A percentile compares a stretch with the other conserved stretches of the same genome.
Conservation (phyloP, 257 asterid genomes). For the Scutellaria barbata region DNA sequence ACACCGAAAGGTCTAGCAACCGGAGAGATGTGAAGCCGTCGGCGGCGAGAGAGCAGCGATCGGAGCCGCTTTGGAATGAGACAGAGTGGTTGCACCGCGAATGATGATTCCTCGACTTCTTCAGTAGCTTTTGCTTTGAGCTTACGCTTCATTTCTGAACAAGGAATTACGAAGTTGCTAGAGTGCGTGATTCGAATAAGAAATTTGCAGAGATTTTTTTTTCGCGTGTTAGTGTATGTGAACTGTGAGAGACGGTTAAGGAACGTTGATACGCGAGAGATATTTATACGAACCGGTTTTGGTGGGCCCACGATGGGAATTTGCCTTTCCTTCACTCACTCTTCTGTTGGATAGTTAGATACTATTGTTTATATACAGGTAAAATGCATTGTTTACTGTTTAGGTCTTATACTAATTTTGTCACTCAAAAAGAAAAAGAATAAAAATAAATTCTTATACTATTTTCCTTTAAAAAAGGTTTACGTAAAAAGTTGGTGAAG, state of each 20-base stretch:
- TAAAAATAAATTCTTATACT: too few relatives aligned
- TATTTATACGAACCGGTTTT: slow-evolving; percentile 54
- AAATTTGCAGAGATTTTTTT: slow-evolving; percentile 28
- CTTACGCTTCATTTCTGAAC: slow-evolving; percentile 55
- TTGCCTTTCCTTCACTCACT: slow-evolving; percentile 32
- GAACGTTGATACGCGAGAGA: slow-evolving; percentile 42
- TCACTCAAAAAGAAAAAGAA: too few relatives aligned
- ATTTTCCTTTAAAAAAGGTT: too few relatives aligned
- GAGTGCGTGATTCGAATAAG: slow-evolving; percentile 29
- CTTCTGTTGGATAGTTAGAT: neutral
- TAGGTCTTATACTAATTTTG: too few relatives aligned
- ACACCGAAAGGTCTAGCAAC: slow-evolving; percentile 34
- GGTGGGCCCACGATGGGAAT: slow-evolving; percentile 38
- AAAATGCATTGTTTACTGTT: too few relatives aligned
- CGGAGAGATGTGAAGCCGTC: slow-evolving; percentile 61
- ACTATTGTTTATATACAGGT: too few relatives aligned
- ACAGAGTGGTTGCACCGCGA: slow-evolving; percentile 34
- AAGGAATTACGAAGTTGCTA: slow-evolving; percentile 11
- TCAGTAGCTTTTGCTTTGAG: slow-evolving; percentile 34
- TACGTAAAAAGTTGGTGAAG: too few relatives aligned
- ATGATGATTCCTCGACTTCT: slow-evolving; percentile 33
- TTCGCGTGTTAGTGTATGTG: slow-evolving; percentile 38
- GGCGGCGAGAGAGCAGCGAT: slow-evolving; percentile 65
- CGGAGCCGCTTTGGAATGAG: slow-evolving; percentile 70
- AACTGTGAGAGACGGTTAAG: slow-evolving; percentile 52